A percentile compares a stretch with the other conserved stretches of the same genome.
These are phyloP conservation scores for Lasiodiplodia citricola DNA, from an alignment of 2,329 filamentous ascomycete species.

Conservation along the genomic window DNA sequence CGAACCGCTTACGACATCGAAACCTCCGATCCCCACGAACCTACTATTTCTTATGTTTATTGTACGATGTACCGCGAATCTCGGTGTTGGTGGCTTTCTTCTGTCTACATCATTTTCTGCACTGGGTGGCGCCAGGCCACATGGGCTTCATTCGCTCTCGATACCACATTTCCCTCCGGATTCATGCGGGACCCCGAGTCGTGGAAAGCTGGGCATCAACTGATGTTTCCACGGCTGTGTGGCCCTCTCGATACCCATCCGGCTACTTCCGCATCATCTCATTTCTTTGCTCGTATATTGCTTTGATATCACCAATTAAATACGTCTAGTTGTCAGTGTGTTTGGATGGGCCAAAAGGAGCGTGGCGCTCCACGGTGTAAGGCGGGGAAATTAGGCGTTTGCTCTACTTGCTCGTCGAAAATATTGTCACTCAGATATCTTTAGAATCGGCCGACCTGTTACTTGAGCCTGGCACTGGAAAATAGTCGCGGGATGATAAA, in stretches of 20 bases:
- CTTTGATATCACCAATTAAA: conserved; percentile 16
- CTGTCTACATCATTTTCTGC: neutral
- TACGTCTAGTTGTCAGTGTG: conserved; percentile 12
- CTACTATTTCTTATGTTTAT: neutral
- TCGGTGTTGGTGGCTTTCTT: neutral
- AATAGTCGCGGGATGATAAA: conserved; percentile 8
- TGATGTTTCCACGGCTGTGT: conserved; percentile 11
- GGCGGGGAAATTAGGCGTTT: neutral
- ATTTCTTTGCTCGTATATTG: conserved; percentile 20
- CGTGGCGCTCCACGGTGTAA: neutral
- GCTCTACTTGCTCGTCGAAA: conserved; percentile 9
- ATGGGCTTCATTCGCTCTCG: conserved; percentile 19
- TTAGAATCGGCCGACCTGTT: conserved; percentile 12
- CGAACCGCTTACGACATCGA: neutral
- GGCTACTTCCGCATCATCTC: conserved; percentile 9
- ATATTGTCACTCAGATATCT: conserved; percentile 17
- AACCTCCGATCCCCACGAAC: conserved; percentile 4
- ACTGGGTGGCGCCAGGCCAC: conserved; percentile 1
- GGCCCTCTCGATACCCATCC: conserved; percentile 19
- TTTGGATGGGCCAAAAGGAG: conserved; percentile 8
- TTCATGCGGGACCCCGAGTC: conserved; percentile 2
- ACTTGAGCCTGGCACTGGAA: conserved; percentile 5
- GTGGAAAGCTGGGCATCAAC: conserved; percentile 9
- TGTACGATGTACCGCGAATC: conserved; percentile 12
- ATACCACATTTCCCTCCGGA: conserved; percentile 14